Percentiles rank a stretch among this genome's conserved stretches.
Evolutionary conservation across 305 asterid genomes (phyloP).

Genomic region (Fraxinus dipetala): DNA sequence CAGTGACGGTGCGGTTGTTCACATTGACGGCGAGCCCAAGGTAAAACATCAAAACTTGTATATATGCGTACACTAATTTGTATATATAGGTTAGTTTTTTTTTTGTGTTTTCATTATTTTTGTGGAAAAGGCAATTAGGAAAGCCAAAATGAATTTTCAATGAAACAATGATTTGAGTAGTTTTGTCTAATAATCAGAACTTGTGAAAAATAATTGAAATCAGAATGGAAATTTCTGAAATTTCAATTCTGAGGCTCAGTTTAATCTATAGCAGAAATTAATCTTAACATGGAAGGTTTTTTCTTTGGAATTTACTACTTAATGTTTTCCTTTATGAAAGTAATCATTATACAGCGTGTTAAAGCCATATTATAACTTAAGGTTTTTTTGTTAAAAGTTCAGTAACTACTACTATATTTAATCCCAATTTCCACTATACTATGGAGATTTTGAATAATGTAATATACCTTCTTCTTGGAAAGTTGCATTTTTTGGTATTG

Average conservation of each 20-base stretch:
- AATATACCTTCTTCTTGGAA: too few species aligned
- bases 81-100: not conserved
- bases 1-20: constrained; percentile 60
- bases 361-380: not conserved
- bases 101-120: not conserved
- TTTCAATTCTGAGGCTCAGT: not conserved
- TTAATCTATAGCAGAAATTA: not conserved
- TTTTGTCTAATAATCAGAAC: not conserved
- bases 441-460: too few species aligned
- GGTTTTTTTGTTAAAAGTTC: too few species aligned
- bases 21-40: constrained; percentile 85
- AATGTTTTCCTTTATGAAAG: not conserved
- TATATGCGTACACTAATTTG: not conserved
- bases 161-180: not conserved
- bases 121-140: not conserved
- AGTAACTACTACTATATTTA: not conserved
- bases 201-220: not conserved
- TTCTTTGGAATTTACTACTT: not conserved
- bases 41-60: constrained; percentile 27
- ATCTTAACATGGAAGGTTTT: not conserved
- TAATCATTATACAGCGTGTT: not conserved
- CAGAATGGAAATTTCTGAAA: not conserved
- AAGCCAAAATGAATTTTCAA: not conserved
- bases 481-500: not conserved
- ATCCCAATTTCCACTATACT: too few species aligned